Conservation (phyloP, 257 asterid species). For the Solanum piurae region DNA sequence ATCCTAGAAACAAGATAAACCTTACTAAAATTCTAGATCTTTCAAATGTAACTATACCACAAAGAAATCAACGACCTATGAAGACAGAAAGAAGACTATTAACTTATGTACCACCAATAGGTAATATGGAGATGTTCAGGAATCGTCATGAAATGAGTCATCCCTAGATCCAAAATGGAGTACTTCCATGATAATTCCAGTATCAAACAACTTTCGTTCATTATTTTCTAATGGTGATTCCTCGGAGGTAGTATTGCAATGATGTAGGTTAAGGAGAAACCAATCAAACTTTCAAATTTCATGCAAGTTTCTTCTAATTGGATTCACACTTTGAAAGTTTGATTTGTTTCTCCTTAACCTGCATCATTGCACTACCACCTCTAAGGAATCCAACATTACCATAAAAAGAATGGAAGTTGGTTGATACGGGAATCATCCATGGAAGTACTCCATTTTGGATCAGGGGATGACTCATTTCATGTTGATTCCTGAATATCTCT, state of each 20-base stretch:
- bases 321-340: constrained; percentile 8
- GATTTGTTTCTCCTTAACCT: constrained; percentile 9
- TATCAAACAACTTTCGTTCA: constrained; percentile 7
- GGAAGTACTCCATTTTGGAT: not conserved
- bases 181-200: not conserved
- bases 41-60: constrained; percentile 8
- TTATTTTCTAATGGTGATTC: constrained; percentile 7
- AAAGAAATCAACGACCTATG: not conserved
- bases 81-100: not conserved
- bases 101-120: not conserved
- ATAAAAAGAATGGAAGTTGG: constrained; percentile 12
- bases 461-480: not conserved
- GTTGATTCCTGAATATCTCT: constrained; percentile 8
- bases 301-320: too few species aligned
- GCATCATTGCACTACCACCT: not conserved
- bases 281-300: too few species aligned
- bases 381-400: not conserved
- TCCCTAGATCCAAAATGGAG: not conserved
- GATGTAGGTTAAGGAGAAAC: constrained; percentile 1
- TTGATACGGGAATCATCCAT: not conserved
- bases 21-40: not conserved
- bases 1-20: not conserved
- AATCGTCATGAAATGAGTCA: constrained; percentile 4
- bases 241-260: not conserved
- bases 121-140: not conserved